Evolutionary conservation across 2,329 filamentous ascomycete genomes (phyloP).

Genomic region (Aspergillus tanneri): DNA sequence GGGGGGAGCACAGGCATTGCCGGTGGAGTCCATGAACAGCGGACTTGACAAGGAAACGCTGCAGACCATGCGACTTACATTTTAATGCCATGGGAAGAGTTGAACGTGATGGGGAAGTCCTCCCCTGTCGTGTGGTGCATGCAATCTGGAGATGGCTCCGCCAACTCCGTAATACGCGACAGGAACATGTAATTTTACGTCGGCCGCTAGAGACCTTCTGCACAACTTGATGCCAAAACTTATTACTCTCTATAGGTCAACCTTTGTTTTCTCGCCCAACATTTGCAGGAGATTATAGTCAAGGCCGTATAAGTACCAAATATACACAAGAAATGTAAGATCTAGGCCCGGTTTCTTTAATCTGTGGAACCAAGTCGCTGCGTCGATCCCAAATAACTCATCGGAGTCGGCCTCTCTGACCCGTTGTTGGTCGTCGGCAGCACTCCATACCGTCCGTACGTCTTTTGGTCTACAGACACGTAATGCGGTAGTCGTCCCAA

Average conservation of each 20-base stretch:
- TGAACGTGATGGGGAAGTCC: slow-evolving; percentile 26
- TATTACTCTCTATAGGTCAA: not conserved
- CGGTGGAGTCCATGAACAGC: no score
- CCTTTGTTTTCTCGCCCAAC: slow-evolving; percentile 1
- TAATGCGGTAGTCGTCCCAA: slow-evolving; percentile 84
- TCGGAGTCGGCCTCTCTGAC: slow-evolving; percentile 40
- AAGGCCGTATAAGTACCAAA: slow-evolving; percentile 18
- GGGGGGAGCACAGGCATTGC: no score
- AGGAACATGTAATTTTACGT: slow-evolving; percentile 29
- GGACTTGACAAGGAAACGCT: not conserved
- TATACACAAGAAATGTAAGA: slow-evolving; percentile 34
- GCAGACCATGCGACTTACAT: slow-evolving; percentile 31
- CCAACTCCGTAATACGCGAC: not conserved
- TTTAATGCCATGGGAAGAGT: slow-evolving; percentile 38
- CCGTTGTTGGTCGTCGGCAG: slow-evolving; percentile 59
- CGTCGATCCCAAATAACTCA: slow-evolving; percentile 61
- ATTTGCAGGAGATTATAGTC: slow-evolving; percentile 12
- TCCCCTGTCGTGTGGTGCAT: slow-evolving; percentile 22
- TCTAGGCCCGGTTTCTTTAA: not conserved
- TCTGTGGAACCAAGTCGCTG: slow-evolving; percentile 68
- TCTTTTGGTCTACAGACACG: slow-evolving; percentile 93
- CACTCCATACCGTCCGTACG: slow-evolving; percentile 87
- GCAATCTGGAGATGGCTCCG: slow-evolving; percentile 2
- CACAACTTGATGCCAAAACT: slow-evolving; percentile 24
- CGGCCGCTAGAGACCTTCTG: slow-evolving; percentile 30